Evolutionary conservation across 257 asterid species (phyloP), one percentile per base, ranked within the genome.

Genomic region (Ballota nigra): DNA sequence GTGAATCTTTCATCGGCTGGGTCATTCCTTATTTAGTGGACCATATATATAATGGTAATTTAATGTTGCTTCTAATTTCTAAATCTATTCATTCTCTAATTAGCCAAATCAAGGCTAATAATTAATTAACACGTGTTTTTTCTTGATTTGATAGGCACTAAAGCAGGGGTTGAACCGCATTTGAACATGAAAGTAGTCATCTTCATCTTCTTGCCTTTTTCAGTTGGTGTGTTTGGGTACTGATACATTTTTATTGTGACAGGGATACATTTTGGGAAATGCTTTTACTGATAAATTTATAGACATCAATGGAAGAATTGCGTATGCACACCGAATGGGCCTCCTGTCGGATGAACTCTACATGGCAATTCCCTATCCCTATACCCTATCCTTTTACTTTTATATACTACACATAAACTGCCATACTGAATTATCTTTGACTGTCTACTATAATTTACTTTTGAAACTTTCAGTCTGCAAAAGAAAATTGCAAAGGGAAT

Each of bases 191-290:
- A 80, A 53, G 84, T 80, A 74, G 5, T 34, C n/a, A n/a, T n/a
- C 34, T 19, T 52, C 28, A 16, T 18, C 6, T 12, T 8, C 53
- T 49, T 36, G 0, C 9, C 23, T 8, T 8, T 8, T 1, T 8
- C 8, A 15, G 2, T 19, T 63, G 28, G 59, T 52, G 22, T 8
- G 2, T 63, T 4, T 11, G n/a, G n/a, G n/a, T 5, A n/a, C 24
- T 63, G 19, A 68, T 71, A 31, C 52, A 0, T 63, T 1, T 68
- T 29, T n/a, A 5, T 34, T 70, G 5, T 7, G 18, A 56, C 63
- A 81, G 81, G 86, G 86, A 8, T 81, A 82, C 72, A 3, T 73
- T 18, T 20, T 75, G 45, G 79, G 81, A 69, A 82, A 82, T 66
- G 79, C 81, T 13, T 1, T 26, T 3, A 69, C 81, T 10, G 77